Conservation (phyloP, 2,329 filamentous ascomycete species). For the Aspergillaceae sp. region DNA sequence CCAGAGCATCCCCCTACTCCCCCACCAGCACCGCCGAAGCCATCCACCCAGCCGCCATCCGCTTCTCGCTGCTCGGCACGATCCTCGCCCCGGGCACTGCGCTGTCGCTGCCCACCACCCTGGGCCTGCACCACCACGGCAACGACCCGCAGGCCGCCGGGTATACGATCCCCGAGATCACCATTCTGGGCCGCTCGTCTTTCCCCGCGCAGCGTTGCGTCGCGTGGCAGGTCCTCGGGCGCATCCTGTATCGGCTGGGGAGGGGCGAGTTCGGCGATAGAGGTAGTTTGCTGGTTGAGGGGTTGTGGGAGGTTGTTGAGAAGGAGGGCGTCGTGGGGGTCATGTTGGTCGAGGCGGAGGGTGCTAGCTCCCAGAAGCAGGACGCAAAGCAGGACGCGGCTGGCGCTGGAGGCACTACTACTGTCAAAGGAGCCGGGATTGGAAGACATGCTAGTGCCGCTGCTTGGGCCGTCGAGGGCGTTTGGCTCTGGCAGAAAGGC, state of each 20-base stretch:
- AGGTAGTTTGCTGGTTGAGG: constrained; percentile 58
- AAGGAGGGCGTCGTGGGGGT: constrained; percentile 68
- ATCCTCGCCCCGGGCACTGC: constrained; percentile 70
- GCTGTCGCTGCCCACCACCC: constrained; percentile 62
- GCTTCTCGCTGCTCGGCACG: constrained; percentile 79
- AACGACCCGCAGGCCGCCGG: constrained; percentile 87
- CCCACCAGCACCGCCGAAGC: constrained; percentile 64
- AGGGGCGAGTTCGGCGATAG: constrained; percentile 59
- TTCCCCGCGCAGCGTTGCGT: constrained; percentile 84
- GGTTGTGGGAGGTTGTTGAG: constrained; percentile 74
- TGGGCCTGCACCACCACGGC: constrained; percentile 87
- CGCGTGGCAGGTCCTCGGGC: constrained; percentile 81
- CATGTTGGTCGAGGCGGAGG: constrained; percentile 64
- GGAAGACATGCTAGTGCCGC: constrained; percentile 65
- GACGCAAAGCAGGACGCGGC: constrained; percentile 3
- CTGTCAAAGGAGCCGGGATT: constrained; percentile 13
- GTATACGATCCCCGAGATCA: constrained; percentile 83
- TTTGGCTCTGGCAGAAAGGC: constrained; percentile 79
- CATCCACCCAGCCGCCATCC: constrained; percentile 57
- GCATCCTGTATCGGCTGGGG: constrained; percentile 75
- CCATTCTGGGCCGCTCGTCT: constrained; percentile 67
- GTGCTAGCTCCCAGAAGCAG: constrained; percentile 11
- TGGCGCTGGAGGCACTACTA: constrained; percentile 2
- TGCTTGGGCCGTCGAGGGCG: constrained; percentile 76
- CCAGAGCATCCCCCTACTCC: constrained; percentile 63